Percentiles rank a stretch among this genome's conserved stretches.
phyloP scores from a whole-genome alignment of 1,284 basidiomycete species.

The Coniferiporia weirii region DNA sequence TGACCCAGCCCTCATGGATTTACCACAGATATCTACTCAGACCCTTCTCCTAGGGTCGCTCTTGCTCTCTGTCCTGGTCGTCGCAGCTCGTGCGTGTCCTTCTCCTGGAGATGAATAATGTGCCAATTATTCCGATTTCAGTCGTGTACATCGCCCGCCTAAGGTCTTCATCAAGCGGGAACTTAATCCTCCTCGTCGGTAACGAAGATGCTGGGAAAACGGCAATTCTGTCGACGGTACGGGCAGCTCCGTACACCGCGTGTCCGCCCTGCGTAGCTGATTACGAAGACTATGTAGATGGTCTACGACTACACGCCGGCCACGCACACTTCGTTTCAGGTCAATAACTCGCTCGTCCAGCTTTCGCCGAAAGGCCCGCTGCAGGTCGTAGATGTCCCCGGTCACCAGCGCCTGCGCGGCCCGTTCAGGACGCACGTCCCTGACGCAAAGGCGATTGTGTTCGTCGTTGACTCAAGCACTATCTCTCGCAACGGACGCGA shows the following conservation, averaged over 20 bases:
- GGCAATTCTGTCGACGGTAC: constrained; percentile 51
- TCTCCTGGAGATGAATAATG: background rate
- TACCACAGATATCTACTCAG: constrained; percentile 25
- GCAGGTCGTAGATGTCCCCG: constrained; percentile 66
- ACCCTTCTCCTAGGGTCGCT: constrained; percentile 28
- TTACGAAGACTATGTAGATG: constrained; percentile 39
- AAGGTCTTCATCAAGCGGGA: constrained; percentile 45
- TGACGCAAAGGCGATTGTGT: constrained; percentile 59
- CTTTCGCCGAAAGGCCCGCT: constrained; percentile 34
- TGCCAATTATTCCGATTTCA: background rate
- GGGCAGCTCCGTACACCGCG: constrained; percentile 22
- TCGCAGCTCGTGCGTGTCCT: constrained; percentile 15
- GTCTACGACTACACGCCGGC: constrained; percentile 56
- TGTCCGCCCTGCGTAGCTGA: constrained; percentile 20
- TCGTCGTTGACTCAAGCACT: constrained; percentile 72
- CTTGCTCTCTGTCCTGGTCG: constrained; percentile 27
- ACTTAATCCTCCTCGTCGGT: constrained; percentile 60
- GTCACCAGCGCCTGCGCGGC: constrained; percentile 69
- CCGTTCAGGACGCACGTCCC: constrained; percentile 61
- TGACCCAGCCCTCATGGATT: constrained; percentile 24
- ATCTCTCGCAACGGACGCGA: constrained; percentile 65
- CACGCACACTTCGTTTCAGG: constrained; percentile 71
- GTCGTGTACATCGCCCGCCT: constrained; percentile 38
- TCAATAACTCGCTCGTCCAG: constrained; percentile 49
- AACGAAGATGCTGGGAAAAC: constrained; percentile 74